A percentile compares a stretch with the other conserved stretches of the same genome.
Conservation (phyloP, 192 early-diverging fungal genomes). For the Allomyces macrogynus region DNA sequence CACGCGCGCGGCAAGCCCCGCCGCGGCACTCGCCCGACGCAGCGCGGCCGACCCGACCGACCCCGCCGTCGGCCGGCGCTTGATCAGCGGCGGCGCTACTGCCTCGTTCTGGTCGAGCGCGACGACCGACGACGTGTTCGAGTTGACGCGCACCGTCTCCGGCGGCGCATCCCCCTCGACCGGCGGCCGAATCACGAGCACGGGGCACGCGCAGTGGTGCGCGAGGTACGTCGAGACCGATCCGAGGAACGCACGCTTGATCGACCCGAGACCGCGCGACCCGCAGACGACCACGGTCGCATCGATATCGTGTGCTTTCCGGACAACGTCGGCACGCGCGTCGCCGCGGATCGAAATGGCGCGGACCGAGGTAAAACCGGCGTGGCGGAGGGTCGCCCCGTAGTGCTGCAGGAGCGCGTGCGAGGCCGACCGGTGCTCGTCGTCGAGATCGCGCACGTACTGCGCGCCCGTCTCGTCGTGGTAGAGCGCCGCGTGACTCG, state of each 20-base stretch:
- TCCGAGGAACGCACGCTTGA: conserved; percentile 5
- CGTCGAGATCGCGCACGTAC: not conserved
- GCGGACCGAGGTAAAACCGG: not conserved
- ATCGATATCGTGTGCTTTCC: not conserved
- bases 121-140: not conserved
- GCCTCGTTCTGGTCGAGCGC: too few relatives aligned
- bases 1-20: too few relatives aligned
- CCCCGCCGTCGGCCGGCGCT: too few relatives aligned
- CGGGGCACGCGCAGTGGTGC: conserved; percentile 4
- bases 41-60: too few relatives aligned
- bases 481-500: not conserved
- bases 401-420: not conserved
- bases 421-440: not conserved
- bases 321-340: not conserved
- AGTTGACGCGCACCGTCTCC: not conserved
- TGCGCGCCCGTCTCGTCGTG: not conserved
- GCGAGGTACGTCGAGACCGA: conserved; percentile 6
- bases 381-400: not conserved
- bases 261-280: conserved; percentile 5
- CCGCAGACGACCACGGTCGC: conserved; percentile 5
- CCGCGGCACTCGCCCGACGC: too few relatives aligned
- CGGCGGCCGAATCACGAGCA: conserved; percentile 6
- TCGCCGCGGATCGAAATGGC: conserved; percentile 1
- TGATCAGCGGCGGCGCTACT: too few relatives aligned
- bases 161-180: not conserved